phyloP scores from a whole-genome alignment of 805 yeast genomes.

The Ogataea kodamae region DNA sequence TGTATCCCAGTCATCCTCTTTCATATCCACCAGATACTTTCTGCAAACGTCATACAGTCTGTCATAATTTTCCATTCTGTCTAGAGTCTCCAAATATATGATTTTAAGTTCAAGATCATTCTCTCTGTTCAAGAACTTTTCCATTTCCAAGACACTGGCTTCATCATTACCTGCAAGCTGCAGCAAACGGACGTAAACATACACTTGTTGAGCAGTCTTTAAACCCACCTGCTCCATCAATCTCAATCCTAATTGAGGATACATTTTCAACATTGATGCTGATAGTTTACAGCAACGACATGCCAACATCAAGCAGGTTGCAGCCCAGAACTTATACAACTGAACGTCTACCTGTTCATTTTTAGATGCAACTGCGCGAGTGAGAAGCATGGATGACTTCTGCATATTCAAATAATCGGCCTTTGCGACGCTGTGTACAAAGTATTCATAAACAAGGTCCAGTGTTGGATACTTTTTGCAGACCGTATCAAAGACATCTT shows the following conservation, averaged over 20 bases:
- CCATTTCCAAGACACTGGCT: conserved; percentile 33
- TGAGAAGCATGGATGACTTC: conserved; percentile 46
- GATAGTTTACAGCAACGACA: conserved; percentile 32
- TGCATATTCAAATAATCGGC: conserved; percentile 52
- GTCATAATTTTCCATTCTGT: conserved; percentile 40
- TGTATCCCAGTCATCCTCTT: conserved; percentile 72
- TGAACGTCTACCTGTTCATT: conserved; percentile 29
- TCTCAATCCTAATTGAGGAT: conserved; percentile 59
- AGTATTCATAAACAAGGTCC: conserved; percentile 53
- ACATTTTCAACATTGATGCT: conserved; percentile 46
- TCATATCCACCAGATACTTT: conserved; percentile 41
- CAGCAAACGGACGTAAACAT: conserved; percentile 52
- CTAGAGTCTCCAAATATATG: conserved; percentile 47
- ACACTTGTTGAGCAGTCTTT: conserved; percentile 61
- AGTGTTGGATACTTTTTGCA: conserved; percentile 53
- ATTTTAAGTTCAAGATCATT: conserved; percentile 64
- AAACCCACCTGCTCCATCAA: conserved; percentile 53
- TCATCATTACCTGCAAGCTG: conserved; percentile 33
- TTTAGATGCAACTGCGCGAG: conserved; percentile 27
- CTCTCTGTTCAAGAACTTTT: conserved; percentile 34
- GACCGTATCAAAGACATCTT: conserved; percentile 54
- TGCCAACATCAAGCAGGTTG: conserved; percentile 48
- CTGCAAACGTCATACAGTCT: conserved; percentile 39
- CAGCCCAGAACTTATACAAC: conserved; percentile 48
- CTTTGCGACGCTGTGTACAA: conserved; percentile 44